Evolutionary conservation across 805 yeast species (phyloP).

Genomic region (Yarrowia divulgata): DNA sequence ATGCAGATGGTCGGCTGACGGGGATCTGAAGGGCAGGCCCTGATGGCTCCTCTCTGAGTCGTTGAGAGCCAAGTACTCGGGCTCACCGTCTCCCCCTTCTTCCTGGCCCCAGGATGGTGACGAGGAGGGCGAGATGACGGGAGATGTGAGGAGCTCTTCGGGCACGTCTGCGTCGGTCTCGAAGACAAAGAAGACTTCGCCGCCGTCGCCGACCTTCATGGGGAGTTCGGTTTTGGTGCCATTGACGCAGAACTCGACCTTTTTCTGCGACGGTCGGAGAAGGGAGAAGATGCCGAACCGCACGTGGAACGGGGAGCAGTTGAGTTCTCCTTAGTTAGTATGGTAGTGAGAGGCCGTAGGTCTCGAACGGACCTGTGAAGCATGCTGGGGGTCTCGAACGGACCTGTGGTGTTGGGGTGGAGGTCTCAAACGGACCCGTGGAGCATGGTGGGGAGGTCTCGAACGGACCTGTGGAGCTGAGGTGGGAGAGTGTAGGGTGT

Average conservation of each 20-base stretch:
- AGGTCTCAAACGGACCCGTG: too few species aligned
- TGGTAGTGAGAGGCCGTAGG: not conserved
- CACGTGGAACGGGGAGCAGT: slow-evolving; percentile 96
- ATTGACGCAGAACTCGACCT: slow-evolving; percentile 83
- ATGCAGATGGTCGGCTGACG: slow-evolving; percentile 20
- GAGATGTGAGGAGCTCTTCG: slow-evolving; percentile 80
- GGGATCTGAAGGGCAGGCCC: slow-evolving; percentile 21
- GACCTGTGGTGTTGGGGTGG: not conserved
- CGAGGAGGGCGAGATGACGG: slow-evolving; percentile 74
- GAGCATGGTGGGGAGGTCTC: too few species aligned
- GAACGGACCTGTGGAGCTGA: too few species aligned
- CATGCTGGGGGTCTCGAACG: not conserved
- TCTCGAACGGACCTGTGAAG: too few species aligned
- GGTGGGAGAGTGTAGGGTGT: too few species aligned
- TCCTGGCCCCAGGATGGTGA: slow-evolving; percentile 48
- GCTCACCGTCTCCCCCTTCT: slow-evolving; percentile 26
- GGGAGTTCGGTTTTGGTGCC: slow-evolving; percentile 82
- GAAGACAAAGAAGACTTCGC: slow-evolving; percentile 97
- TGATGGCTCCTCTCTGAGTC: slow-evolving; percentile 21
- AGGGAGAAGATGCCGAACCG: slow-evolving; percentile 94
- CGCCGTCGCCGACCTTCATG: slow-evolving; percentile 97
- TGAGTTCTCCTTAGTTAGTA: slow-evolving; percentile 58
- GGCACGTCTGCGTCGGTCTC: slow-evolving; percentile 82
- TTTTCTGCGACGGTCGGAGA: slow-evolving; percentile 88
- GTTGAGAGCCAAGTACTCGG: slow-evolving; percentile 25